phyloP scores from a whole-genome alignment of 345 rosid species.

The Hibiscus mutabilis region DNA sequence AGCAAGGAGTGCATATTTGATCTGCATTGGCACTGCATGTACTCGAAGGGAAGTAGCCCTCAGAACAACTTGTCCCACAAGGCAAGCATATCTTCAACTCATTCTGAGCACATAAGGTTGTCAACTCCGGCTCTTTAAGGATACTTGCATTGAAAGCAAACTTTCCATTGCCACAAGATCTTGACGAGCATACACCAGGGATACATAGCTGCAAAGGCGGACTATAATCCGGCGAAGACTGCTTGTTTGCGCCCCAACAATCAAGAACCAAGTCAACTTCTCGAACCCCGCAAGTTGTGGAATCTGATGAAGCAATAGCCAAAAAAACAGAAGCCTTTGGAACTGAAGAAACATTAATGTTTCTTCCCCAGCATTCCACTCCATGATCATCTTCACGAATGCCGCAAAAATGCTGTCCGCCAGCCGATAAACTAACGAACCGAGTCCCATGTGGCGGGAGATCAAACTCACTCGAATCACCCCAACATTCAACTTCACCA shows the following conservation, averaged over 20 bases:
- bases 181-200: conserved; percentile 65
- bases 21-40: conserved; percentile 56
- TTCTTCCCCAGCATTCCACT: conserved; percentile 84
- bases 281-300: conserved; percentile 65
- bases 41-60: conserved; percentile 74
- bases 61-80: conserved; percentile 70
- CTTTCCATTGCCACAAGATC: conserved; percentile 44
- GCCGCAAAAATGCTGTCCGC: conserved; percentile 68
- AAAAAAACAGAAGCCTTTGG: conserved; percentile 68
- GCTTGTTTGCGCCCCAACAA: conserved; percentile 67
- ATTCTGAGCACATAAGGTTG: conserved; percentile 52
- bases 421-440: conserved; percentile 64
- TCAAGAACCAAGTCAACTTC: conserved; percentile 85
- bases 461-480: conserved; percentile 40
- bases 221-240: conserved; percentile 38
- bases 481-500: conserved; percentile 64
- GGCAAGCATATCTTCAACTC: conserved; percentile 68
- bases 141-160: conserved; percentile 84
- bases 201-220: conserved; percentile 88
- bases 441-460: conserved; percentile 30
- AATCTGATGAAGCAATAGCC: conserved; percentile 86
- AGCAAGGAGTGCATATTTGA: conserved; percentile 78
- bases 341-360: conserved; percentile 40
- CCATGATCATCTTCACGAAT: conserved; percentile 75
- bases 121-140: conserved; percentile 67